A percentile compares a stretch with the other conserved stretches of the same genome.
phyloP scores from a whole-genome alignment of 2,329 filamentous ascomycete genomes.

The Xylaria sp. region DNA sequence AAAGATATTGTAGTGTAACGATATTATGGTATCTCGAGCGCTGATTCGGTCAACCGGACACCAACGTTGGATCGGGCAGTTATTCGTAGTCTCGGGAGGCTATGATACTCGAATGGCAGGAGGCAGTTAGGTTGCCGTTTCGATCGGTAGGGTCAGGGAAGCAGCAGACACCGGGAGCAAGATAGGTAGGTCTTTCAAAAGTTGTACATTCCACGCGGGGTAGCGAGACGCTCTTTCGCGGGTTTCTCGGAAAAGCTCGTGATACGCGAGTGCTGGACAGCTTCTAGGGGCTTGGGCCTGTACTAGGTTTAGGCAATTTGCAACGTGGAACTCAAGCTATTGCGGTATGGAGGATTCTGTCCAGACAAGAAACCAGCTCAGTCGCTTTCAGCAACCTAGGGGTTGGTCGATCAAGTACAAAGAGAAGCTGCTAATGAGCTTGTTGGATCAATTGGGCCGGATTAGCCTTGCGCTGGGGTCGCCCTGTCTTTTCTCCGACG shows the following conservation, averaged over 20 bases:
- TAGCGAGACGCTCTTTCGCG: background rate
- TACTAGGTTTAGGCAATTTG: background rate
- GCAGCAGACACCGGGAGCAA: background rate
- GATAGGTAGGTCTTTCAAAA: background rate
- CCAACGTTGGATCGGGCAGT: conserved; percentile 11
- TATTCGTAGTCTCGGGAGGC: background rate
- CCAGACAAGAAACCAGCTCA: conserved; percentile 14
- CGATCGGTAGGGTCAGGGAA: background rate
- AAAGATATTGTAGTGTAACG: conserved; percentile 14
- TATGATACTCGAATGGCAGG: background rate
- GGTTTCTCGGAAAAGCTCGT: background rate
- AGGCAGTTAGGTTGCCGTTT: background rate
- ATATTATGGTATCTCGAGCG: conserved; percentile 11
- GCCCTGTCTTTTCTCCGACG: conserved; percentile 19
- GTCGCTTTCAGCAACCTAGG: conserved; percentile 12
- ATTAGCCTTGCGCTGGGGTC: conserved; percentile 10
- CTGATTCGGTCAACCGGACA: conserved; percentile 9
- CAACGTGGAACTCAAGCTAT: conserved; percentile 1
- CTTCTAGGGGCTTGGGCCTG: background rate
- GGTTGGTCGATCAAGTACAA: conserved; percentile 16
- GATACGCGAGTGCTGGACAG: background rate
- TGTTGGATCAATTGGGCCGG: conserved; percentile 20
- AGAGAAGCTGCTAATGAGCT: conserved; percentile 8
- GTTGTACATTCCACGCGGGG: background rate
- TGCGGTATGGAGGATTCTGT: background rate